These are phyloP conservation scores for Zygosaccharomyces siamensis DNA, from an alignment of 805 yeast genomes.

Conservation along the genomic window DNA sequence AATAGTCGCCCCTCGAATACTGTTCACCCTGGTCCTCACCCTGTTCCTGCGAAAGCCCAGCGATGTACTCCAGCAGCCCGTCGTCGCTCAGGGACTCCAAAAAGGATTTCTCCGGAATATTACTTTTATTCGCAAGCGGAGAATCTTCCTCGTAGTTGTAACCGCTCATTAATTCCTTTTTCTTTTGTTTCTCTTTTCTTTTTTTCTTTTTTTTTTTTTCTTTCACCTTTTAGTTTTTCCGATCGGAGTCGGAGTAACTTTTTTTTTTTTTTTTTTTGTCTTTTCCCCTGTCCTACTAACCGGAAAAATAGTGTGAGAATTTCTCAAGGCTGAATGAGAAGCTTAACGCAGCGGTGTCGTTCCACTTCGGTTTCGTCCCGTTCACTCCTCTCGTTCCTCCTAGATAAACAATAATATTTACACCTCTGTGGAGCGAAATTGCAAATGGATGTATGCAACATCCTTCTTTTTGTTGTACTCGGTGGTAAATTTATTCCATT, in stretches of 20 bases:
- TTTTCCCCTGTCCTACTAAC: not conserved
- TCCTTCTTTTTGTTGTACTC: not conserved
- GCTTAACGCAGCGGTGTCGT: too few species aligned
- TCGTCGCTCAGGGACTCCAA: slow-evolving; percentile 22
- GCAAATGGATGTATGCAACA: not conserved
- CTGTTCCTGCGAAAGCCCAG: slow-evolving; percentile 14
- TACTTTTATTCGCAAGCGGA: not conserved
- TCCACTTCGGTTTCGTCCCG: too few species aligned
- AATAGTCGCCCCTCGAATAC: slow-evolving; percentile 22
- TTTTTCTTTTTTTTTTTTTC: too few species aligned
- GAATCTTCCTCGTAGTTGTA: not conserved
- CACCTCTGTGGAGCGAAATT: not conserved
- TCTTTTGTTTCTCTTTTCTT: too few species aligned
- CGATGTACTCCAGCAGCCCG: slow-evolving; percentile 19
- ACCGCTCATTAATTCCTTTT: slow-evolving; percentile 1
- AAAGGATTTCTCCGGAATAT: not conserved
- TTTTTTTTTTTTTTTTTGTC: not conserved
- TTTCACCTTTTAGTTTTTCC: not conserved
- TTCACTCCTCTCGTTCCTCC: too few species aligned
- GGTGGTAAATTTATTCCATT: too few species aligned
- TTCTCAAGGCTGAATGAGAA: not conserved
- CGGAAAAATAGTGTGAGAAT: slow-evolving; percentile 3
- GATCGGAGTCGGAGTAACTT: not conserved
- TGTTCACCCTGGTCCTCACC: slow-evolving; percentile 2
- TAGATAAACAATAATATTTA: not conserved